Evolutionary conservation across 2,329 filamentous ascomycete genomes (phyloP).

Genomic region (Alternaria gaisen): DNA sequence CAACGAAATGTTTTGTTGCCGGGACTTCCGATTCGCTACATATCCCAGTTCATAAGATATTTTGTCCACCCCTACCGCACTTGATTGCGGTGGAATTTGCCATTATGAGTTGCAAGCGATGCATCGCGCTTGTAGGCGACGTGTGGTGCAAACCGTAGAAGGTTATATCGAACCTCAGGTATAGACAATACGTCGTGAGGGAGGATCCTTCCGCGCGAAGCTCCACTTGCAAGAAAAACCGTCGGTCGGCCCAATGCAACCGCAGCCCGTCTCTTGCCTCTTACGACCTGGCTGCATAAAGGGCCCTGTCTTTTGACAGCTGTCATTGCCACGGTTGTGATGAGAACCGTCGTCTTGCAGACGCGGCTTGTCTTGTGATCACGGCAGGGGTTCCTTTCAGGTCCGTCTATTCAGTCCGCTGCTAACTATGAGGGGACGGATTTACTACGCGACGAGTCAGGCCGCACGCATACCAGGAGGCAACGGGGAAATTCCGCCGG

Average conservation of each 20-base stretch:
- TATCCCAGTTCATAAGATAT: neutral
- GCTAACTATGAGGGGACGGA: neutral
- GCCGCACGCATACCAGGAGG: neutral
- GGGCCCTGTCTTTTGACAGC: slow-evolving; percentile 14
- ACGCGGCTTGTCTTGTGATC: slow-evolving; percentile 9
- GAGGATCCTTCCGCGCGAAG: slow-evolving; percentile 7
- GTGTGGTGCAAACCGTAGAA: neutral
- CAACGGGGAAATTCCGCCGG: slow-evolving; percentile 8
- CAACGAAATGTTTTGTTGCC: neutral
- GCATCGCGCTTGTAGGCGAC: slow-evolving; percentile 4
- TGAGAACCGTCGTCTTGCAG: slow-evolving; percentile 3
- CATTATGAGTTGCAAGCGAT: neutral
- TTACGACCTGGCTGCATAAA: slow-evolving; percentile 14
- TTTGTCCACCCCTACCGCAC: neutral
- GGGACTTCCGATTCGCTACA: slow-evolving; percentile 13
- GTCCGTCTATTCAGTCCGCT: slow-evolving; percentile 1
- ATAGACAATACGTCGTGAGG: slow-evolving; percentile 10
- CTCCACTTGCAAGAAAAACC: slow-evolving; percentile 4
- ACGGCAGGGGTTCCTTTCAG: slow-evolving; percentile 5
- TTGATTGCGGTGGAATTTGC: neutral
- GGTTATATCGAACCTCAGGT: neutral
- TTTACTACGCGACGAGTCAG: slow-evolving; percentile 8
- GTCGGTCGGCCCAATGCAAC: slow-evolving; percentile 17
- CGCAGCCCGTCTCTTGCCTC: slow-evolving; percentile 15
- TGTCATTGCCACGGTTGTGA: slow-evolving; percentile 14